phyloP scores from a whole-genome alignment of 2,329 filamentous ascomycete genomes.

The Aspergillus felis region DNA sequence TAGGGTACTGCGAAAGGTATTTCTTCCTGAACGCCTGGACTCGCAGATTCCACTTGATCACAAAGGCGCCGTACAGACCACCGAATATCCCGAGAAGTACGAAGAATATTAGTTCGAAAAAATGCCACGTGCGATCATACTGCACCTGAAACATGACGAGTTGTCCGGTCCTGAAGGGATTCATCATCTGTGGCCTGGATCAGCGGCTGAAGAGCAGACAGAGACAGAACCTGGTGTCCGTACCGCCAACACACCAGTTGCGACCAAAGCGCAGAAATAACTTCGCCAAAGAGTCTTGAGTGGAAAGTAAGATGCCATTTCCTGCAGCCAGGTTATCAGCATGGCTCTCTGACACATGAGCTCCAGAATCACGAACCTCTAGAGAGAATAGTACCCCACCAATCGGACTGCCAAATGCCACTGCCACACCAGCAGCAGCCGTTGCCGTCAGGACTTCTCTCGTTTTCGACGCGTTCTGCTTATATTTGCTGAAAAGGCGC shows the following conservation, averaged over 20 bases:
- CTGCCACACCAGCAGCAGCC: conserved; percentile 89
- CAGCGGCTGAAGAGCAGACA: not conserved
- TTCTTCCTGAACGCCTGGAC: conserved; percentile 91
- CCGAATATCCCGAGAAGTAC: conserved; percentile 88
- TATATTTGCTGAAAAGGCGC: conserved; percentile 87
- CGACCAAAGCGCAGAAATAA: conserved; percentile 95
- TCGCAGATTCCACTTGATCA: conserved; percentile 95
- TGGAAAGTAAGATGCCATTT: conserved; percentile 96
- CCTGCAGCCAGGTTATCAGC: conserved; percentile 40
- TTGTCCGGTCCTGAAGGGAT: conserved; percentile 93
- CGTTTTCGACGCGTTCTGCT: conserved; percentile 86
- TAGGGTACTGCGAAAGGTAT: conserved; percentile 77
- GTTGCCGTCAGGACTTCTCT: conserved; percentile 92
- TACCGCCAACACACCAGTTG: conserved; percentile 80
- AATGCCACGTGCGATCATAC: conserved; percentile 96
- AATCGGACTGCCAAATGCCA: conserved; percentile 96
- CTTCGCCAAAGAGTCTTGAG: conserved; percentile 97
- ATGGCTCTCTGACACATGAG: not conserved
- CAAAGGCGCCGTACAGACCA: conserved; percentile 89
- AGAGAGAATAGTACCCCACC: conserved; percentile 94
- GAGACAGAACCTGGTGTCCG: conserved; percentile 17
- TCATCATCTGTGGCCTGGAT: conserved; percentile 64
- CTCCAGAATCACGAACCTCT: conserved; percentile 50
- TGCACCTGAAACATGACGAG: conserved; percentile 98
- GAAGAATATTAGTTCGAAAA: conserved; percentile 93